These are phyloP conservation scores for Aspergillus quadricinctus DNA, from an alignment of 2,329 filamentous ascomycete species.

Conservation along the genomic window DNA sequence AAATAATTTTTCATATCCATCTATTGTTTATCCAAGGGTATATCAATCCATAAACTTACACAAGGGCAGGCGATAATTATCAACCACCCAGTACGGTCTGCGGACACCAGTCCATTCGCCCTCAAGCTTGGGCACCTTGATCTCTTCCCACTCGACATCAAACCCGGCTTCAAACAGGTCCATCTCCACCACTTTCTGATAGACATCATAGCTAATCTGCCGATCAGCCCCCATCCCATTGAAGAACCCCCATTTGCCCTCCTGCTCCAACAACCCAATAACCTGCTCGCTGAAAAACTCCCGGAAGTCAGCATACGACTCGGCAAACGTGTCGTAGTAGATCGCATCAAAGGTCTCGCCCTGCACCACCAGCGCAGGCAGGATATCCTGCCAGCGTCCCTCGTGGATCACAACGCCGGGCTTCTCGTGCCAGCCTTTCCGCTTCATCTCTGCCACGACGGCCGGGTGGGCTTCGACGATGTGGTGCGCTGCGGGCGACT, in stretches of 20 bases:
- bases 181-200: constrained; percentile 86
- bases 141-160: constrained; percentile 80
- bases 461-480: constrained; percentile 81
- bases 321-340: constrained; percentile 97
- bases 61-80: constrained; percentile 47
- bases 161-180: constrained; percentile 84
- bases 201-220: constrained; percentile 92
- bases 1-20: background rate
- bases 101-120: constrained; percentile 85
- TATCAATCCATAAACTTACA: constrained; percentile 36
- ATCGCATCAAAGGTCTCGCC: constrained; percentile 77
- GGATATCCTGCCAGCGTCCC: constrained; percentile 76
- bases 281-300: constrained; percentile 86
- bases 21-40: background rate
- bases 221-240: constrained; percentile 84
- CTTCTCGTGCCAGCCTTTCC: constrained; percentile 64
- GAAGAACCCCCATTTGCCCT: constrained; percentile 59
- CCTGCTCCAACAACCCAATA: constrained; percentile 63
- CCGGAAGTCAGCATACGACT: constrained; percentile 81
- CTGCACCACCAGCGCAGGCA: constrained; percentile 62
- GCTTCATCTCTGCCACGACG: constrained; percentile 65
- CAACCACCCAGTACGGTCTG: constrained; percentile 83
- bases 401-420: constrained; percentile 58
- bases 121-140: constrained; percentile 68
- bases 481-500: constrained; percentile 67